Conservation (phyloP, 306 rosid species). For the Cyamopsis tetragonoloba region DNA sequence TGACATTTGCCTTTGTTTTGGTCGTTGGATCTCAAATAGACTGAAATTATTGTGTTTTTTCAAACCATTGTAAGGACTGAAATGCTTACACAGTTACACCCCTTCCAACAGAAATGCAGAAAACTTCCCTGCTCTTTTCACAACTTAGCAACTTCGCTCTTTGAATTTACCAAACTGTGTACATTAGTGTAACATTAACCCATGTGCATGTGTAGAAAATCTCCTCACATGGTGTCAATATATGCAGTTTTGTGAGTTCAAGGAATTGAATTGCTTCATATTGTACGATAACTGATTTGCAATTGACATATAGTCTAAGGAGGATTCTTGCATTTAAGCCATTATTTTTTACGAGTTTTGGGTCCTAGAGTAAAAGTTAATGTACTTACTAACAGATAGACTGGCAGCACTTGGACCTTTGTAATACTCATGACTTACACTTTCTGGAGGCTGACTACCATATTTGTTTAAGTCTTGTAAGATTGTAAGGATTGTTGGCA, state of each 20-base stretch:
- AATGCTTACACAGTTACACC: neutral
- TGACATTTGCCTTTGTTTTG: constrained; percentile 2
- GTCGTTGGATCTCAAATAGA: neutral
- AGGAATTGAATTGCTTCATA: neutral
- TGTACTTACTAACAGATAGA: neutral
- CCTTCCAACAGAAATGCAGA: neutral
- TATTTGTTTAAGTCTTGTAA: constrained; percentile 10
- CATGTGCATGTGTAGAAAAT: neutral
- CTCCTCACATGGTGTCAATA: neutral
- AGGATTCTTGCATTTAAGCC: neutral
- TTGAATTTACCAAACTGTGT: neutral
- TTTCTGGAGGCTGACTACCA: neutral
- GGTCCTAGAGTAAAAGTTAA: neutral
- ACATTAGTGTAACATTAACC: neutral
- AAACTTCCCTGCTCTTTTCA: neutral
- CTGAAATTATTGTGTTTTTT: neutral
- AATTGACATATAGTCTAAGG: neutral
- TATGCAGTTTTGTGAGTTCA: neutral
- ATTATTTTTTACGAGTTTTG: neutral
- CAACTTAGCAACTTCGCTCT: neutral
- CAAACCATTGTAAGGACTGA: neutral
- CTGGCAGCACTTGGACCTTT: neutral
- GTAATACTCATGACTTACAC: neutral
- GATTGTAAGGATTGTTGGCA: neutral
- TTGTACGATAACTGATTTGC: neutral